Evolutionary conservation across 2,329 filamentous ascomycete species (phyloP).

Genomic region (Fonsecaea nubica): DNA sequence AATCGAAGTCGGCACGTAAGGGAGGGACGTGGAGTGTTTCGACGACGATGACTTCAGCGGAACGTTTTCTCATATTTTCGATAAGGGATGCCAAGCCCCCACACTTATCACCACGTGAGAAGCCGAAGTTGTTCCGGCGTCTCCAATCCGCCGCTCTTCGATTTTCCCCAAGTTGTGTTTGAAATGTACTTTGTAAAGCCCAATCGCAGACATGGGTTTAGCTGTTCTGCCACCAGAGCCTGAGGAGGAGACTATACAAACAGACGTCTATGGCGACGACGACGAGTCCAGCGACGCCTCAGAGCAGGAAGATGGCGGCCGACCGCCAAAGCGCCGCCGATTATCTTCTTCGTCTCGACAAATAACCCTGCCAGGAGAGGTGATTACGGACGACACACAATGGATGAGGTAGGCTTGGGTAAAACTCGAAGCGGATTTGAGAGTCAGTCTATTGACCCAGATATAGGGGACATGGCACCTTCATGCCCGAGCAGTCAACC

Average conservation of each 20-base stretch:
- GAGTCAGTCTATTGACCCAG: constrained; percentile 33
- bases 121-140: constrained; percentile 15
- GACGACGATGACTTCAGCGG: background rate
- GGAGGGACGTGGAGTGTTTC: background rate
- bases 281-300: constrained; percentile 59
- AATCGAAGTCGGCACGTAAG: background rate
- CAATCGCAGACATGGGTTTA: constrained; percentile 58
- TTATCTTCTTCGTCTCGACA: constrained; percentile 42
- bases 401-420: constrained; percentile 71
- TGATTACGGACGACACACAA: constrained; percentile 89
- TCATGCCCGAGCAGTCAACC: constrained; percentile 54
- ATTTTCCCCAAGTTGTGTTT: background rate
- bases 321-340: constrained; percentile 49
- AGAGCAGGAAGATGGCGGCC: constrained; percentile 54
- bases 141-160: constrained; percentile 2
- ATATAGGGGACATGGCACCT: constrained; percentile 87
- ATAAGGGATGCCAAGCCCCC: constrained; percentile 8
- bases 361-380: constrained; percentile 87
- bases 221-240: constrained; percentile 63
- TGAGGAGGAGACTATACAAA: constrained; percentile 43
- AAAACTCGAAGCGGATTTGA: constrained; percentile 50
- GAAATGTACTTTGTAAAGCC: background rate
- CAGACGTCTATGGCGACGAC: constrained; percentile 41
- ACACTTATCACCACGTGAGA: constrained; percentile 27
- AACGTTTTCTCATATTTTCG: background rate